Conservation (phyloP, 805 yeast genomes). For the Ogataea angusta region DNA sequence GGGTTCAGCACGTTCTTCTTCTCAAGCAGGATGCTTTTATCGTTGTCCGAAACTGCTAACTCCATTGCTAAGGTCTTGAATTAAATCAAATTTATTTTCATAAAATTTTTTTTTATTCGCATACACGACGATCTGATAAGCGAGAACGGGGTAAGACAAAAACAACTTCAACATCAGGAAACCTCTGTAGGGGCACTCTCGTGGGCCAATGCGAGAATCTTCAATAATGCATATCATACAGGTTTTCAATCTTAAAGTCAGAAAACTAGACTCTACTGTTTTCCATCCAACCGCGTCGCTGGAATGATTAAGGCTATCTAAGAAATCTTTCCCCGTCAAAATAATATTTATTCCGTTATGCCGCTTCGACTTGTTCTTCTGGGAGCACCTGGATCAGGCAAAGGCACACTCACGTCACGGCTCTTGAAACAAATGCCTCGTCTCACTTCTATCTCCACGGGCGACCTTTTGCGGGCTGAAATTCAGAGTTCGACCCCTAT, state of each 20-base stretch:
- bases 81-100: conserved; percentile 5
- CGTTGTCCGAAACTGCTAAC: conserved; percentile 71
- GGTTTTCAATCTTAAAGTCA: too few relatives aligned
- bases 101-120: conserved; percentile 9
- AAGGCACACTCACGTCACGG: conserved; percentile 81
- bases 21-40: conserved; percentile 66
- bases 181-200: too few relatives aligned
- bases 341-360: conserved; percentile 8
- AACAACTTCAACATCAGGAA: too few relatives aligned
- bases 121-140: conserved; percentile 9
- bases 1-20: conserved; percentile 67
- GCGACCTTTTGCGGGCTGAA: conserved; percentile 74
- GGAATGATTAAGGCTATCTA: not conserved
- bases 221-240: too few relatives aligned
- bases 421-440: conserved; percentile 51
- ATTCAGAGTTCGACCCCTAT: conserved; percentile 51
- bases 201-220: too few relatives aligned
- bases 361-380: conserved; percentile 68
- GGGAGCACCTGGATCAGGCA: conserved; percentile 97
- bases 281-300: not conserved
- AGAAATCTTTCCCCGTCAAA: not conserved
- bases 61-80: conserved; percentile 46
- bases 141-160: not conserved
- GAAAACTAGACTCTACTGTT: too few relatives aligned
- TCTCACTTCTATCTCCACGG: conserved; percentile 69